Base-by-base conservation (phyloP, 352 stramenopile species). In the Pythium oligandrum region DNA sequence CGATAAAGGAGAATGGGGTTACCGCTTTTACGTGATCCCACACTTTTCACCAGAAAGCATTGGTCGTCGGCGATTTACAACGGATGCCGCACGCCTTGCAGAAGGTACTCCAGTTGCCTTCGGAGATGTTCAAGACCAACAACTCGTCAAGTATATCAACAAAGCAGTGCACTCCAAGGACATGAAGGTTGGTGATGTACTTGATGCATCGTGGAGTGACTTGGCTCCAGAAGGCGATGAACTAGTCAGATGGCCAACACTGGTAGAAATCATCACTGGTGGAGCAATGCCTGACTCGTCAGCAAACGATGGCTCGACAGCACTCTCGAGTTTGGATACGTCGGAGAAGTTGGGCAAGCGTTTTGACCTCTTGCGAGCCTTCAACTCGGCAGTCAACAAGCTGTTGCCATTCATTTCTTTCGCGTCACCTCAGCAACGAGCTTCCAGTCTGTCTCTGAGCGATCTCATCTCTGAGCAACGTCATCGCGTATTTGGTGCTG, bases 141-240 rank as follows among this genome's bases (percentile, higher is more conserved):
- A 93, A 38, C 40, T 93, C 3, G 71, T 88, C 47, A 81, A 88
- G 53, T 93, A 83, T 53, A 66, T 88, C 17, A 93, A 93, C 68
- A 81, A 87, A 39, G 70, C 70, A 26, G 64, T 68, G 3, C 51
- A 71, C 39, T 48, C 53, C 6, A 84, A 87, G 40, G 55, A 76
- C 12, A 40, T 90, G 30, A 80, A 50, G 34, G 49, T 67, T 4
- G 74, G 63, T 1, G 70, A 86, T 44, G 32, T 89, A 44, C 55
- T 93, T 33, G 68, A 77, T 42, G 67, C 54, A 1, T 36, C 68
- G 6, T 93, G 82, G 82, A 68, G 56, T 36, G 78, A 93, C 10
- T 62, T 93, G 30, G 72, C 82, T 26, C 82, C 80, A 6, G 61
- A 62, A 26, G 64, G 76, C 31, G 70, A 81, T 2, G 80, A 90